phyloP scores from a whole-genome alignment of 2,329 filamentous ascomycete species.

The Clarireedia hainanense region DNA sequence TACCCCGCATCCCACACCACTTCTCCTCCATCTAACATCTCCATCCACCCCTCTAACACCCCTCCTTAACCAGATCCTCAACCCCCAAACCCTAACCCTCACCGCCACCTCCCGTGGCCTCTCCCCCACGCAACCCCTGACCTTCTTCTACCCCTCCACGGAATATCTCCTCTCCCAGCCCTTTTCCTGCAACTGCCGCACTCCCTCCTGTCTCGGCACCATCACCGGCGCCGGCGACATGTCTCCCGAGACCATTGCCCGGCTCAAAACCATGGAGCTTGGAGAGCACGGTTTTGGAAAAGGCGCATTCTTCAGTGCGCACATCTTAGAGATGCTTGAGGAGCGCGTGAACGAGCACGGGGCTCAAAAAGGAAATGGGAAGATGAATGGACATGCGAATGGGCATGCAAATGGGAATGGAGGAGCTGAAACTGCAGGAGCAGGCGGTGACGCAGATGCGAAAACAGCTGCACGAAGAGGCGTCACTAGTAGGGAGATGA shows the following conservation, averaged over 20 bases:
- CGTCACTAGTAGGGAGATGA: conserved; percentile 29
- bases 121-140: conserved; percentile 48
- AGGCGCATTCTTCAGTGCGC: conserved; percentile 35
- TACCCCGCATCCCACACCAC: background rate
- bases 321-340: conserved; percentile 10
- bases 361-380: background rate
- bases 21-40: background rate
- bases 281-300: conserved; percentile 32
- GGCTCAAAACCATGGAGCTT: too few relatives aligned
- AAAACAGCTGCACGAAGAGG: conserved; percentile 1
- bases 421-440: background rate
- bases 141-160: conserved; percentile 70
- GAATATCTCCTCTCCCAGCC: conserved; percentile 69
- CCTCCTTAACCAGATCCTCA: conserved; percentile 43
- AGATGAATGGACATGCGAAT: background rate
- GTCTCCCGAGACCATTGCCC: conserved; percentile 39
- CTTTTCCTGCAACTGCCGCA: conserved; percentile 58
- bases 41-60: background rate
- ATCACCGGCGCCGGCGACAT: conserved; percentile 59
- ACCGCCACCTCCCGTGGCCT: conserved; percentile 51
- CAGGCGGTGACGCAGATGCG: background rate
- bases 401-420: background rate
- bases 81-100: conserved; percentile 48
- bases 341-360: background rate
- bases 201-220: conserved; percentile 47